Percentiles rank a stretch among this genome's conserved stretches.
Conservation (phyloP, 441 rosid species). For the Populus hybrid region DNA sequence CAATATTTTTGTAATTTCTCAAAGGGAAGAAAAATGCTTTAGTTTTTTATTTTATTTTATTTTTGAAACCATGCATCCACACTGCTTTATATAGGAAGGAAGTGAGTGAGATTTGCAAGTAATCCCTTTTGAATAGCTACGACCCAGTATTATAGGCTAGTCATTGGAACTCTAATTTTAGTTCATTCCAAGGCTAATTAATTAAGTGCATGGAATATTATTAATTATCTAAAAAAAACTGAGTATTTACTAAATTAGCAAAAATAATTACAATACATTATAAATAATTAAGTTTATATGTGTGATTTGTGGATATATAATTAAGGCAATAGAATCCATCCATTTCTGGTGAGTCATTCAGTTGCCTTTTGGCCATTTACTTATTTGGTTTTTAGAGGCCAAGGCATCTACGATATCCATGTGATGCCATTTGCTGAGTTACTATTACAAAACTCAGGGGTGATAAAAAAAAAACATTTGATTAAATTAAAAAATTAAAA, state of each 20-base stretch:
- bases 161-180: background rate
- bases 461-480: no score
- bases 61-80: background rate
- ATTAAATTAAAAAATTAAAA: no score
- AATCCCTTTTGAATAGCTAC: background rate
- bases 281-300: background rate
- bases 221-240: background rate
- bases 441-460: no score
- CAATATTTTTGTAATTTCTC: background rate
- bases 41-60: background rate
- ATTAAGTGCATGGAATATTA: background rate
- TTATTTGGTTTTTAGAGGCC: no score
- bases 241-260: background rate
- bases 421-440: no score
- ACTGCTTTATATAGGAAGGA: background rate
- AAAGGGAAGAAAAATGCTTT: background rate
- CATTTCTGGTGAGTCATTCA: no score
- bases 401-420: no score
- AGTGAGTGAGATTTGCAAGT: background rate
- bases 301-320: background rate
- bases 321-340: no score
- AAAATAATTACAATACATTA: no score
- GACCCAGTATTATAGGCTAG: slow-evolving; percentile 26
- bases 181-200: background rate
- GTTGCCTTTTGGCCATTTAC: no score